These are phyloP conservation scores for Russula dissimulans DNA, from an alignment of 768 basidiomycete species.

Conservation along the genomic window DNA sequence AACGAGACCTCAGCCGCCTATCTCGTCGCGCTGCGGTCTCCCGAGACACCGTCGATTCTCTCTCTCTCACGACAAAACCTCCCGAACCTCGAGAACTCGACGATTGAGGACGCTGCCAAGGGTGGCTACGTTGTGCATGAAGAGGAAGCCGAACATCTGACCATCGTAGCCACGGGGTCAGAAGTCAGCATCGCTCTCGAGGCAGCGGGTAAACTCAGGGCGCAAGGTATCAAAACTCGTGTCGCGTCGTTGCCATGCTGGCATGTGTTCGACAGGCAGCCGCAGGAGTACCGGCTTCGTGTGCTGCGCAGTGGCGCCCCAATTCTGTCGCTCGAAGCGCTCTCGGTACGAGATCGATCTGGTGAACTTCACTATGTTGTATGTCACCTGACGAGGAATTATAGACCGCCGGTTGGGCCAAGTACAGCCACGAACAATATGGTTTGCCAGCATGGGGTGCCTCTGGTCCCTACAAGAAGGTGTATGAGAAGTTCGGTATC, in stretches of 20 bases:
- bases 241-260: slow-evolving; percentile 87
- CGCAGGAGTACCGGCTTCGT: slow-evolving; percentile 66
- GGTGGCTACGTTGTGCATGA: slow-evolving; percentile 91
- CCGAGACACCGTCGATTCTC: slow-evolving; percentile 72
- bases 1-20: slow-evolving; percentile 97
- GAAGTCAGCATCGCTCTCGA: slow-evolving; percentile 86
- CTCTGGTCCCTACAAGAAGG: slow-evolving; percentile 82
- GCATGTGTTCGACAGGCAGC: slow-evolving; percentile 80
- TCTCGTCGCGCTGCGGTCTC: slow-evolving; percentile 64
- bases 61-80: slow-evolving; percentile 85
- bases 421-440: slow-evolving; percentile 86
- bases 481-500: slow-evolving; percentile 86
- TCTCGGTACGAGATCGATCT: slow-evolving; percentile 35
- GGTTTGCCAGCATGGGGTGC: slow-evolving; percentile 74
- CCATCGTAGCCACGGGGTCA: slow-evolving; percentile 82
- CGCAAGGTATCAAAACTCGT: slow-evolving; percentile 70
- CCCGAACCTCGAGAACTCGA: slow-evolving; percentile 82
- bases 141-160: slow-evolving; percentile 69
- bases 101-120: slow-evolving; percentile 71
- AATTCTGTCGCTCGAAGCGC: slow-evolving; percentile 82
- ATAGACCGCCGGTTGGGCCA: slow-evolving; percentile 73
- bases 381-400: slow-evolving; percentile 11
- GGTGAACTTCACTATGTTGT: neutral
- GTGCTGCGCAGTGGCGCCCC: slow-evolving; percentile 87
- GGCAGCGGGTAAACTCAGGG: slow-evolving; percentile 71